Base-by-base conservation (phyloP, 192 early-diverging fungal genomes). In the Coemansia sp. region DNA sequence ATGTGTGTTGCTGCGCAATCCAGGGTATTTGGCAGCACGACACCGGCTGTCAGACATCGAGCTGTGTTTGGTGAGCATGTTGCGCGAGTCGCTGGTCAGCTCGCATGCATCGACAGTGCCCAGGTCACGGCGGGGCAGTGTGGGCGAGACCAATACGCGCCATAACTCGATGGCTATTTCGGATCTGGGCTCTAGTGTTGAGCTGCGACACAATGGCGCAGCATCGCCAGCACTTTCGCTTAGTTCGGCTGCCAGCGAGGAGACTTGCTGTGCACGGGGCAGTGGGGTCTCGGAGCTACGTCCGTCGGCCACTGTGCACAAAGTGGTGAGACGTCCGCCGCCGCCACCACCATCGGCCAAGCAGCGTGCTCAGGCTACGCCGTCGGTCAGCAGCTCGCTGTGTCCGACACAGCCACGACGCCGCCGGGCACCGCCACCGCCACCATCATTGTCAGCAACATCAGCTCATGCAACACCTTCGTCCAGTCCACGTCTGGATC, bases 1-100 rank as follows among this genome's bases (percentile, higher is more conserved):
- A 27, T 67, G 81, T 22, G 87, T 88, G 10, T 65, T 91, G 27
- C 66, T 93, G 32, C 73, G 82, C 56, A 90, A 93, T 50, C 88
- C 88, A 0, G 83, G 83, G 29, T 83, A 73, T 37, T 37, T 76
- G 37, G 57, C 66, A 2, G 62, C 70, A 0, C 66, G 70, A 5
- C 79, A 81, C 48, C 45, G 79, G 45, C 63, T 81, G 3, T 73
- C 73, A 2, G 79, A 81, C 25, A 76, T 81, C 58, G 79, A 81
- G 74, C 67, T 81, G 35, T 76, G 73, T 19, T 47, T 81, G 47
- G 79, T 81, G 19, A 72, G 58, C 52, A 56, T 81, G 45, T 62
- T 81, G 27, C 55, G 79, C 12, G 73, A 81, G 52, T 70, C 72
- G 61, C 65, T 80, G 14, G 69, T 75, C 43, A 74, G 68, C 55